phyloP scores from a whole-genome alignment of 805 yeast genomes.

The Yarrowia divulgata region DNA sequence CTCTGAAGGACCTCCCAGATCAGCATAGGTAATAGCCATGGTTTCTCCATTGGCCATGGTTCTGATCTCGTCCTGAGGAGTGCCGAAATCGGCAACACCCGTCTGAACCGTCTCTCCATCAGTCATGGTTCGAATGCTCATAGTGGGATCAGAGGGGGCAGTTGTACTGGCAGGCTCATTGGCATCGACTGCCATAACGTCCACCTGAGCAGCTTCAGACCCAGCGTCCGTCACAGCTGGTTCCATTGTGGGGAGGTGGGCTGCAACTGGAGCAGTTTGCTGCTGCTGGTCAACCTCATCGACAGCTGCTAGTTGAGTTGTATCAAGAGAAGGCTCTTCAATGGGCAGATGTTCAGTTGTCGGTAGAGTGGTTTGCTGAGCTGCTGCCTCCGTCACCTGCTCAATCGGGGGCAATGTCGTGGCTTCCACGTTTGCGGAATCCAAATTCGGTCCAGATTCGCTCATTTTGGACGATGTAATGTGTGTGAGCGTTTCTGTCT shows the following conservation, averaged over 20 bases:
- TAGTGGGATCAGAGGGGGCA: background rate
- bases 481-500: background rate
- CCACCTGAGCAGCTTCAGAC: constrained; percentile 10
- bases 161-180: background rate
- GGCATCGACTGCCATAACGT: background rate
- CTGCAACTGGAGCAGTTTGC: background rate
- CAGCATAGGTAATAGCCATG: constrained; percentile 7
- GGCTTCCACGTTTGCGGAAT: background rate
- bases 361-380: too few relatives aligned
- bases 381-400: too few relatives aligned
- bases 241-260: background rate
- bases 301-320: background rate
- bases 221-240: background rate
- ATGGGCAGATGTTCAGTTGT: background rate
- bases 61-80: background rate
- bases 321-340: constrained; percentile 3
- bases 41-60: constrained; percentile 9
- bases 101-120: constrained; percentile 2
- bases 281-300: background rate
- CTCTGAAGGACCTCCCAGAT: background rate
- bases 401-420: background rate
- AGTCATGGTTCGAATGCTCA: background rate
- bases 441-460: background rate
- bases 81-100: background rate
- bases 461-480: background rate